These are phyloP conservation scores for Ogataea dorogensis DNA, from an alignment of 805 yeast genomes.

Conservation along the genomic window DNA sequence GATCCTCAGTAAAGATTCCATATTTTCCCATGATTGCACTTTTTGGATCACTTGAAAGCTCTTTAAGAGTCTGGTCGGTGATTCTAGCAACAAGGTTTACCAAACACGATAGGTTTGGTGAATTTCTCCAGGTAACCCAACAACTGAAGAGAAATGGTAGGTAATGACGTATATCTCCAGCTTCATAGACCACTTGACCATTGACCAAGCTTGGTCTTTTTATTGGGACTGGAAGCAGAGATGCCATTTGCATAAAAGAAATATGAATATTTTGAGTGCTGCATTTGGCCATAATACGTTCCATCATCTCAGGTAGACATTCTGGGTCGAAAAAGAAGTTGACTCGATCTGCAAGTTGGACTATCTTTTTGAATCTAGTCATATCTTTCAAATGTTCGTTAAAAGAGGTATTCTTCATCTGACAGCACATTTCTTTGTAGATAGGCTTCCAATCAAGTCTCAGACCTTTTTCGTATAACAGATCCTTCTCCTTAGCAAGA, in stretches of 20 bases:
- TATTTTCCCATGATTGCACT: constrained; percentile 42
- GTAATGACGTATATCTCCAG: constrained; percentile 42
- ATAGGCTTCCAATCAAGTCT: constrained; percentile 52
- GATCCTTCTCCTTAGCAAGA: constrained; percentile 48
- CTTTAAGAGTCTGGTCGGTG: constrained; percentile 45
- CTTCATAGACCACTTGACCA: constrained; percentile 22
- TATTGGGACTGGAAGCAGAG: constrained; percentile 50
- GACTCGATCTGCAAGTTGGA: constrained; percentile 53
- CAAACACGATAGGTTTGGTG: constrained; percentile 57
- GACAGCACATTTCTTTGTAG: constrained; percentile 35
- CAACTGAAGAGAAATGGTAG: constrained; percentile 67
- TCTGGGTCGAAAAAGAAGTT: constrained; percentile 51
- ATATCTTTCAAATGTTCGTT: constrained; percentile 49
- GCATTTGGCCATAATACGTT: constrained; percentile 48
- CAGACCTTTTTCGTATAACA: constrained; percentile 42
- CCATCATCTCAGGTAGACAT: constrained; percentile 50
- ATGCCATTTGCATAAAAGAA: constrained; percentile 51
- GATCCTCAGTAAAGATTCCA: constrained; percentile 65
- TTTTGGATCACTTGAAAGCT: constrained; percentile 32
- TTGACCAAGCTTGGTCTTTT: constrained; percentile 22
- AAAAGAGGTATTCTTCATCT: constrained; percentile 47
- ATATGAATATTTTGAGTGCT: constrained; percentile 52
- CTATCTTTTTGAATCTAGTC: constrained; percentile 45
- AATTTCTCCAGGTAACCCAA: constrained; percentile 57
- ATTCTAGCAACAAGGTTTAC: constrained; percentile 64